Evolutionary conservation across 2,329 filamentous ascomycete species (phyloP).

Genomic region (Curvularia eragrostidis): DNA sequence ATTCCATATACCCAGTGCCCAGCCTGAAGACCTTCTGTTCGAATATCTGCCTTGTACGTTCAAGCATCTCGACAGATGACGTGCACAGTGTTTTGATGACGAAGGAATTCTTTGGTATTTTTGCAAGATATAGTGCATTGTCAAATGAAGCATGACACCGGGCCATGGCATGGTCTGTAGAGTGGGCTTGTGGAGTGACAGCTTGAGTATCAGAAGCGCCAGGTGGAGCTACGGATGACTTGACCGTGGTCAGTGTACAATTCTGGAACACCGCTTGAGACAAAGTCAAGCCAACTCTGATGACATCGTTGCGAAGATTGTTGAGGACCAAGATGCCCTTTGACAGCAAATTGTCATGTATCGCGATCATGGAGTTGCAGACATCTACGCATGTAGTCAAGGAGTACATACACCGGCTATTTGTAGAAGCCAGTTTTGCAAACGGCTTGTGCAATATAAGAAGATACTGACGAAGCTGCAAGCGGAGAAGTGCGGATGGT

Average conservation of each 20-base stretch:
- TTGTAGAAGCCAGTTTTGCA: conserved; percentile 32
- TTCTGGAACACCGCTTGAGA: conserved; percentile 39
- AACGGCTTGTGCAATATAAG: conserved; percentile 46
- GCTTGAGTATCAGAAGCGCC: conserved; percentile 12
- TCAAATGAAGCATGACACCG: conserved; percentile 12
- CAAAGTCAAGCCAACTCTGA: conserved; percentile 37
- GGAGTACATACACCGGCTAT: conserved; percentile 42
- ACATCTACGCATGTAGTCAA: conserved; percentile 40
- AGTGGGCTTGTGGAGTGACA: conserved; percentile 10
- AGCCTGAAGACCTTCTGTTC: conserved; percentile 46
- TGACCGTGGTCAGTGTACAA: conserved; percentile 20
- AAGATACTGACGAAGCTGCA: conserved; percentile 46
- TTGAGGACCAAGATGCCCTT: conserved; percentile 33
- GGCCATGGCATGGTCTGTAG: conserved; percentile 6
- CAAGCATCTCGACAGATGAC: conserved; percentile 39
- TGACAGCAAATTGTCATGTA: conserved; percentile 31
- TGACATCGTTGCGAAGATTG: conserved; percentile 40
- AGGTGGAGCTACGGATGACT: conserved; percentile 8
- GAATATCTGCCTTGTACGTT: conserved; percentile 37
- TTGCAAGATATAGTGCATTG: conserved; percentile 20
- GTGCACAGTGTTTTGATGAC: conserved; percentile 34
- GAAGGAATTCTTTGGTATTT: conserved; percentile 36
- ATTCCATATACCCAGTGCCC: conserved; percentile 48
- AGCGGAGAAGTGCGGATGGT: conserved; percentile 33
- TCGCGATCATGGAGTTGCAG: conserved; percentile 35